These are phyloP conservation scores for Aspergillus brasiliensis DNA, from an alignment of 2,329 filamentous ascomycete species.

Conservation along the genomic window DNA sequence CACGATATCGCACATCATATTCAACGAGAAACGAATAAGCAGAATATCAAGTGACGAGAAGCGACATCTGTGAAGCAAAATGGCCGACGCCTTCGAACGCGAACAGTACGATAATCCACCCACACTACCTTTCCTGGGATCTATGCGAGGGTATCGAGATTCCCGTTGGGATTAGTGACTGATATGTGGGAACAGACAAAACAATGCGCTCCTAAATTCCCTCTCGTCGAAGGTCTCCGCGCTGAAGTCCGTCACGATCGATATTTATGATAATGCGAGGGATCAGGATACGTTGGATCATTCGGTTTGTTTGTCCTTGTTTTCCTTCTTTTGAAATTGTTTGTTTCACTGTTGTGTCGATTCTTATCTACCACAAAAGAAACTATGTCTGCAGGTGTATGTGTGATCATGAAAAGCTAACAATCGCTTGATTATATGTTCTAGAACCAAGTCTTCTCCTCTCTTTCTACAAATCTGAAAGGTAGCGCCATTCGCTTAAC, in stretches of 20 bases:
- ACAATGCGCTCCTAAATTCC: conserved; percentile 91
- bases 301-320: conserved; percentile 60
- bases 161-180: not conserved
- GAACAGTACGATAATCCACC: conserved; percentile 56
- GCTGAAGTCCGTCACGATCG: conserved; percentile 88
- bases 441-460: conserved; percentile 86
- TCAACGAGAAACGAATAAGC: not conserved
- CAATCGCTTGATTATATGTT: not conserved
- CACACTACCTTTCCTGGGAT: not conserved
- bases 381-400: no score
- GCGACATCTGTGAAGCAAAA: conserved; percentile 36
- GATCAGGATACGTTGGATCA: conserved; percentile 85
- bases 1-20: no score
- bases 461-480: conserved; percentile 78
- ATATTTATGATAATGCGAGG: conserved; percentile 96
- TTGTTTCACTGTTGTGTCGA: not conserved
- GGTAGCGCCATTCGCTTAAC: conserved; percentile 80
- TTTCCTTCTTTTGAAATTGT: not conserved
- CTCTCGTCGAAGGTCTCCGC: conserved; percentile 89
- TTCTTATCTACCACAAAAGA: not conserved
- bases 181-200: conserved; percentile 61
- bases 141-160: no score
- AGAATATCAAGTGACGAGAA: no score
- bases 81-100: conserved; percentile 78
- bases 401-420: no score